Base-by-base conservation (phyloP, 2,329 filamentous ascomycete genomes). In the Diaporthe citrichinensis region DNA sequence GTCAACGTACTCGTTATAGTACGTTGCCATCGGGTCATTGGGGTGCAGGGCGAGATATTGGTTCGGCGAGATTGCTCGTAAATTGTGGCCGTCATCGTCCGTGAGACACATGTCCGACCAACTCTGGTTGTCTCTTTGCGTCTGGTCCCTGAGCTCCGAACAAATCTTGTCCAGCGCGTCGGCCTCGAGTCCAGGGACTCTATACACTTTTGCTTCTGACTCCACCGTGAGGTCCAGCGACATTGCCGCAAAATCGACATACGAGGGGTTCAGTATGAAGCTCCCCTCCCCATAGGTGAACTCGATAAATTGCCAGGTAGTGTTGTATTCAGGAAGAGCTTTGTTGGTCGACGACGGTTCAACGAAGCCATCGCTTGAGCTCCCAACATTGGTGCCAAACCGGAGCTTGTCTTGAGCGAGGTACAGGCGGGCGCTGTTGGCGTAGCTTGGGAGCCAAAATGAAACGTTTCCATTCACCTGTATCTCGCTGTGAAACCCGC, bases 1-100 rank as follows among this genome's bases (percentile, higher is more conserved):
- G 20, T 68, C 58, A 5, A 75, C 41, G 17, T 73, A 75, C 3
- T 23, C 14, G 1, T 72, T 15, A 51, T 75, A 75, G 34, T 73
- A 75, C 0, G 28, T 59, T 4, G 51, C 12, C 46, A 75, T 34
- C 17, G 46, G 65, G n/a, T 75, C 69, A 9, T 39, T 44, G 4
- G 74, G 58, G 41, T 75, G 2, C 34, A 73, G 57, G 58, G 58
- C n/a, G 1, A 75, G 61, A 46, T 53, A 75, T 34, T 73, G 61
- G 69, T 28, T 65, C 12, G 74, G 74, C 5, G 74, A 75, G 8
- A 75, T 23, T 7, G 65, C 69, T 25, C 74, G 74, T 6, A 75
- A 8, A 25, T 59, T 36, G 2, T 44, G 28, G 31, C 49, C 59
- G 4, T 49, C 15, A 7, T 15, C 41, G n/a, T 59, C 49, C 10